Evolutionary conservation across 2,329 filamentous ascomycete genomes (phyloP).

Genomic region (Neofusicoccum ribis): DNA sequence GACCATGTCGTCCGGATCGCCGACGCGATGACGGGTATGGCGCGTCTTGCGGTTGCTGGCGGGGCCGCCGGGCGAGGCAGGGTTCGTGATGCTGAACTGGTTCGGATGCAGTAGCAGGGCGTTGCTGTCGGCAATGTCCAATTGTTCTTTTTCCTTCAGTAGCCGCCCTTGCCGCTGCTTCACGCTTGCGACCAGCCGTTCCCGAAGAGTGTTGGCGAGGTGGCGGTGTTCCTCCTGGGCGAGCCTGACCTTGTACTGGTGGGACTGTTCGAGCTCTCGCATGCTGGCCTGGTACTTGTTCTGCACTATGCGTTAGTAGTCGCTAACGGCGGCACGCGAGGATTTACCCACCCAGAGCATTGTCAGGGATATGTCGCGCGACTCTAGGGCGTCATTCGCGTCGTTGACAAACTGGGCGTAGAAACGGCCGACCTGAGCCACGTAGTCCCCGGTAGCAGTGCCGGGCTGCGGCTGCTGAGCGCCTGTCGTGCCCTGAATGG

Average conservation of each 20-base stretch:
- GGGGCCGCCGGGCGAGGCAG: slow-evolving; percentile 61
- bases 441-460: slow-evolving; percentile 67
- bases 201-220: slow-evolving; percentile 59
- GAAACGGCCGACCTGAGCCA: slow-evolving; percentile 68
- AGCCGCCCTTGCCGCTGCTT: slow-evolving; percentile 58
- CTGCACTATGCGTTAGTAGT: slow-evolving; percentile 38
- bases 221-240: slow-evolving; percentile 64
- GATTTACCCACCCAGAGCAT: slow-evolving; percentile 69
- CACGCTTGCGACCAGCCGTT: slow-evolving; percentile 60
- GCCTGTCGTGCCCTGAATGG: slow-evolving; percentile 51
- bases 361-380: slow-evolving; percentile 79
- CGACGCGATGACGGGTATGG: slow-evolving; percentile 59
- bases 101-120: slow-evolving; percentile 65
- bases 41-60: slow-evolving; percentile 64
- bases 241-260: slow-evolving; percentile 61
- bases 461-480: slow-evolving; percentile 41
- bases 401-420: slow-evolving; percentile 84
- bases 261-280: slow-evolving; percentile 57
- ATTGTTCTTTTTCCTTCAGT: slow-evolving; percentile 65
- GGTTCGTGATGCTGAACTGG: slow-evolving; percentile 66
- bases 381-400: slow-evolving; percentile 84
- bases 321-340: background rate
- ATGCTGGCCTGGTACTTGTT: slow-evolving; percentile 58
- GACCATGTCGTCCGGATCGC: slow-evolving; percentile 50
- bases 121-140: slow-evolving; percentile 67